Evolutionary conservation across 108 stramenopile genomes (phyloP).

Genomic region (Pseudonitzschia multiseries): DNA sequence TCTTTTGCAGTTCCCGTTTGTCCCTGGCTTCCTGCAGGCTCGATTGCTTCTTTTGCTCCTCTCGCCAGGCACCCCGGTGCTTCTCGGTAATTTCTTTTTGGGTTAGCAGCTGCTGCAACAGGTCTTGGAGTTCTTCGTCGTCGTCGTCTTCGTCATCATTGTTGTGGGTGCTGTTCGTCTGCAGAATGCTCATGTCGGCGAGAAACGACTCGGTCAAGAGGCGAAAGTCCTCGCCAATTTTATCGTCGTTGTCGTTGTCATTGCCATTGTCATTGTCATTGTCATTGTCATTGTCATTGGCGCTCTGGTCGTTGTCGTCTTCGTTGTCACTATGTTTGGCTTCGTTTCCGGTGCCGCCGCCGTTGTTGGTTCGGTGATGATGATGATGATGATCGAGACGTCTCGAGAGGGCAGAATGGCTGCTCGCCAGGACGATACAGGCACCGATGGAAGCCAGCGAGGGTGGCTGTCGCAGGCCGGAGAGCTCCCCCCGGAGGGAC

Average conservation of each 20-base stretch:
- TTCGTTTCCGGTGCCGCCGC: too few relatives aligned
- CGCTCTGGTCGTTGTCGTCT: neutral
- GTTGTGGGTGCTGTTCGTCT: neutral
- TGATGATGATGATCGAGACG: too few relatives aligned
- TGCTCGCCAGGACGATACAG: neutral
- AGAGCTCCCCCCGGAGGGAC: conserved; percentile 2
- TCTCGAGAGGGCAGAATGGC: neutral
- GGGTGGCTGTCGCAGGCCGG: neutral
- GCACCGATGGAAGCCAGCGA: neutral
- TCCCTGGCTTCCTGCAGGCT: neutral
- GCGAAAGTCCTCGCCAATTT: neutral
- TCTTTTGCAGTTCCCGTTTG: neutral
- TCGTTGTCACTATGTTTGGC: too few relatives aligned
- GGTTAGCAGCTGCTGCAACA: neutral
- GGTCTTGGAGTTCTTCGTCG: conserved; percentile 2
- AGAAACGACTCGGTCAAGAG: neutral
- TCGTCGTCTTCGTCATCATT: neutral
- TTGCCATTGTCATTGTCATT: neutral
- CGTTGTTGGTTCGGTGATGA: too few relatives aligned
- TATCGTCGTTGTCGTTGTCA: neutral
- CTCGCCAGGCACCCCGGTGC: neutral
- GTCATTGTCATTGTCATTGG: neutral
- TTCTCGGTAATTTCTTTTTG: neutral
- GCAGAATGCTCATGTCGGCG: too few relatives aligned
- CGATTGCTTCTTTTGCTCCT: neutral